phyloP scores from a whole-genome alignment of 1,139 yeast species.

The Debaryomyces nepalensis region DNA sequence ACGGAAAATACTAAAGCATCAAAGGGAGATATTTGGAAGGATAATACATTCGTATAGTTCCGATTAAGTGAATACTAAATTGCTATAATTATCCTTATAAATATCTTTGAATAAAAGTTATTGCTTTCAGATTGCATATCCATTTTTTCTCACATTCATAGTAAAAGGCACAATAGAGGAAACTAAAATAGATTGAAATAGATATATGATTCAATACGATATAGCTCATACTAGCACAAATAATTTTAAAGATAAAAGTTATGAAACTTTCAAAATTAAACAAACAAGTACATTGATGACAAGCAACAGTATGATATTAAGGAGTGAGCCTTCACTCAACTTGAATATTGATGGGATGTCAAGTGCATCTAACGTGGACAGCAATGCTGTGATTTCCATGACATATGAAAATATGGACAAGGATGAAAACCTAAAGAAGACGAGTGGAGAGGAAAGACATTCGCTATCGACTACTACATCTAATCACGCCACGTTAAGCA shows the following conservation, averaged over 20 bases:
- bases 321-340: conserved; percentile 7
- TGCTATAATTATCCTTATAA: conserved; percentile 2
- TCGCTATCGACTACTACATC: neutral
- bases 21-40: conserved; percentile 1
- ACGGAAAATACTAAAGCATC: neutral
- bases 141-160: conserved; percentile 1
- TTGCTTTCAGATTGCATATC: conserved; percentile 9
- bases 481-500: neutral
- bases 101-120: neutral
- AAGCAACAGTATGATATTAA: neutral
- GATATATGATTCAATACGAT: conserved; percentile 11
- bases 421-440: neutral
- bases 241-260: conserved; percentile 5
- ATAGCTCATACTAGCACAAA: conserved; percentile 4
- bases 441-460: neutral
- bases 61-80: neutral
- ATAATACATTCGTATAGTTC: neutral
- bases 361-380: conserved; percentile 2
- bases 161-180: conserved; percentile 4
- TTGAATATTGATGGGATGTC: conserved; percentile 4
- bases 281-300: conserved; percentile 2
- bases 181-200: conserved; percentile 3
- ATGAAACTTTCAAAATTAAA: conserved; percentile 4
- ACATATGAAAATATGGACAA: neutral
- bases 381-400: neutral